Conservation (phyloP, 1,284 basidiomycete species). For the Cystobasidiaceae sp. region DNA sequence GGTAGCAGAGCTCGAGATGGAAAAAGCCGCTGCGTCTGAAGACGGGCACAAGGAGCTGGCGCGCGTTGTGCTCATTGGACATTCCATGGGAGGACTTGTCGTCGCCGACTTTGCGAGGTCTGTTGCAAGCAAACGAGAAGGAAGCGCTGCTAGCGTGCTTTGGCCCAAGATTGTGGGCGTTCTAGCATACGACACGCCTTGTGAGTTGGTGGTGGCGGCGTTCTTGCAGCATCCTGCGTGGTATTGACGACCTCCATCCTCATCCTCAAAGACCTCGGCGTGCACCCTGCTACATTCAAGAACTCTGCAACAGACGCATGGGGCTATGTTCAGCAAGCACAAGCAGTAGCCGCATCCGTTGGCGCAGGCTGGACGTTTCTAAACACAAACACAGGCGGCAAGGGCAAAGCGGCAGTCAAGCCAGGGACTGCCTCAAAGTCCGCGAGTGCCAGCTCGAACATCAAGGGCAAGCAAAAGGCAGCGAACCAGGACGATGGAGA, state of each 20-base stretch:
- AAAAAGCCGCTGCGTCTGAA: constrained; percentile 3
- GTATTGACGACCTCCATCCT: not conserved
- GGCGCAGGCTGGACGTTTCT: constrained; percentile 24
- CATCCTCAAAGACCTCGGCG: constrained; percentile 38
- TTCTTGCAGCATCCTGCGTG: not conserved
- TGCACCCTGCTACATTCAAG: constrained; percentile 46
- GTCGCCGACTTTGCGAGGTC: constrained; percentile 28
- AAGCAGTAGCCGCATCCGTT: constrained; percentile 34
- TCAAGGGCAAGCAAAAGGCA: constrained; percentile 30
- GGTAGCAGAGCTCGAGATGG: constrained; percentile 30
- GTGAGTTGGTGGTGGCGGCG: not conserved
- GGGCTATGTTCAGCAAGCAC: constrained; percentile 41
- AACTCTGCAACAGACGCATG: constrained; percentile 45
- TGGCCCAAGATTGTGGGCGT: constrained; percentile 31
- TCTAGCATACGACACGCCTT: constrained; percentile 33
- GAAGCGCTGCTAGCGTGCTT: not conserved
- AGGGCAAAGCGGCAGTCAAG: not conserved
- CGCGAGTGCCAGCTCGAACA: constrained; percentile 7
- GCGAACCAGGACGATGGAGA: constrained; percentile 15
- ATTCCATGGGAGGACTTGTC: constrained; percentile 30
- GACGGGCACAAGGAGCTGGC: constrained; percentile 21
- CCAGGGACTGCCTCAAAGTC: not conserved
- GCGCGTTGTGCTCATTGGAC: constrained; percentile 20
- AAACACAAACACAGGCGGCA: not conserved
- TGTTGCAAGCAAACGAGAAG: not conserved